Evolutionary conservation across 768 basidiomycete genomes (phyloP).

Genomic region (Piloderma croceum): DNA sequence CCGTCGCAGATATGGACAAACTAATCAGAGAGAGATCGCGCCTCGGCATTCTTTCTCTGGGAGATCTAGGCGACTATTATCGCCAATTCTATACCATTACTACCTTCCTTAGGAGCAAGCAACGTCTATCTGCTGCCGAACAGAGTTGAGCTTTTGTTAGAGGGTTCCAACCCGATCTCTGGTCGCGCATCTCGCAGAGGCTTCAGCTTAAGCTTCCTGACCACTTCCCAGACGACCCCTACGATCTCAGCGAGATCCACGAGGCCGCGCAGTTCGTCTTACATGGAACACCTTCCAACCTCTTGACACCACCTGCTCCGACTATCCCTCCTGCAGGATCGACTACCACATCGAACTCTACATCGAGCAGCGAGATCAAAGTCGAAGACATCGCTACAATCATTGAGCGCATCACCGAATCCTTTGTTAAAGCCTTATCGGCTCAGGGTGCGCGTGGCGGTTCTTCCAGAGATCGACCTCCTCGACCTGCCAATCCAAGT

Average conservation of each 20-base stretch:
- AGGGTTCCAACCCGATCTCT: slow-evolving; percentile 9
- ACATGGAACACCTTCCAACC: slow-evolving; percentile 2
- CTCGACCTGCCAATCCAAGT: too few species aligned
- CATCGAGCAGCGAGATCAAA: too few species aligned
- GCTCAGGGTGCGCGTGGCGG: not conserved
- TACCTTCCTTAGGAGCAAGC: slow-evolving; percentile 13
- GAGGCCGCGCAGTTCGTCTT: slow-evolving; percentile 17
- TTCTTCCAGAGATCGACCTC: slow-evolving; percentile 1
- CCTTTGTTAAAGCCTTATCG: too few species aligned
- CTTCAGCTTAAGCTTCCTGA: slow-evolving; percentile 19
- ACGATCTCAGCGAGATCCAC: slow-evolving; percentile 14
- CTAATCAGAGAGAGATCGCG: slow-evolving; percentile 16
- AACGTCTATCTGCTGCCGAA: slow-evolving; percentile 13
- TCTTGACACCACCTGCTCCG: not conserved
- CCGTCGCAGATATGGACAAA: slow-evolving; percentile 16
- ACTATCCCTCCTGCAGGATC: too few species aligned
- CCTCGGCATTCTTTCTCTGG: slow-evolving; percentile 3
- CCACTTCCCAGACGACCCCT: slow-evolving; percentile 21
- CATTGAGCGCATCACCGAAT: too few species aligned
- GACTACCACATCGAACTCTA: too few species aligned
- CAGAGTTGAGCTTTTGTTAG: slow-evolving; percentile 16
- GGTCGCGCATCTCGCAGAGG: slow-evolving; percentile 6
- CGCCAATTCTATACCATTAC: slow-evolving; percentile 16
- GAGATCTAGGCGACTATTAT: slow-evolving; percentile 14
- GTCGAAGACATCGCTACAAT: too few species aligned